phyloP scores from a whole-genome alignment of 805 yeast genomes.

The Candida nitratophila region DNA sequence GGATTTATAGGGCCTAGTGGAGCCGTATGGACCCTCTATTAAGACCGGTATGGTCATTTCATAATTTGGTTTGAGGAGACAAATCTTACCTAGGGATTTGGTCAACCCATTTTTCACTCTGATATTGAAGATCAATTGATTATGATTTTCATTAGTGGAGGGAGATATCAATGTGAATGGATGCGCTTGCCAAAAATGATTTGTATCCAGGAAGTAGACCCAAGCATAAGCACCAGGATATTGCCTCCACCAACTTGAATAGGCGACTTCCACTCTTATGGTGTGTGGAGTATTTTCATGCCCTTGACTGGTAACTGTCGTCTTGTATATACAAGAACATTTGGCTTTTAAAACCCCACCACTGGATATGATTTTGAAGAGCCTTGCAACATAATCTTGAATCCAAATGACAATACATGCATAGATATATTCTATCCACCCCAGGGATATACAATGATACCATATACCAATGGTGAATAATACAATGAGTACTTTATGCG shows the following conservation, averaged over 20 bases:
- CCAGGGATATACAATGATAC: constrained; percentile 39
- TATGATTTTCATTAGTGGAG: constrained; percentile 33
- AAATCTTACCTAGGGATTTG: constrained; percentile 26
- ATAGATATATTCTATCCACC: constrained; percentile 45
- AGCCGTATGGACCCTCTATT: constrained; percentile 61
- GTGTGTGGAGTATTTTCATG: constrained; percentile 25
- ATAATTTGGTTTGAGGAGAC: constrained; percentile 25
- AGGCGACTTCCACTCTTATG: constrained; percentile 41
- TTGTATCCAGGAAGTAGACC: constrained; percentile 38
- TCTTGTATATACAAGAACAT: constrained; percentile 26
- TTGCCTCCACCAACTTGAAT: constrained; percentile 47
- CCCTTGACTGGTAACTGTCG: constrained; percentile 1
- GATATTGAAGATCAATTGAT: constrained; percentile 34
- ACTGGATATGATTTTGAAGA: constrained; percentile 45
- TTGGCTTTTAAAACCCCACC: constrained; percentile 54
- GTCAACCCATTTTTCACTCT: constrained; percentile 52
- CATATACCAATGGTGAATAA: constrained; percentile 38
- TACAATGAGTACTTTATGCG: constrained; percentile 35
- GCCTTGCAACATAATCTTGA: constrained; percentile 54
- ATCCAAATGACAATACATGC: constrained; percentile 63
- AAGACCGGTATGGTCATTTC: constrained; percentile 33
- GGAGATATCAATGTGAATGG: constrained; percentile 53
- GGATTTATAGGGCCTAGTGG: constrained; percentile 36
- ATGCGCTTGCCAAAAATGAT: constrained; percentile 58
- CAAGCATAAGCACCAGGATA: constrained; percentile 60